Evolutionary conservation across 2,329 filamentous ascomycete genomes (phyloP), one percentile per base, ranked within the genome.

Genomic region (Aspergillus fructus): DNA sequence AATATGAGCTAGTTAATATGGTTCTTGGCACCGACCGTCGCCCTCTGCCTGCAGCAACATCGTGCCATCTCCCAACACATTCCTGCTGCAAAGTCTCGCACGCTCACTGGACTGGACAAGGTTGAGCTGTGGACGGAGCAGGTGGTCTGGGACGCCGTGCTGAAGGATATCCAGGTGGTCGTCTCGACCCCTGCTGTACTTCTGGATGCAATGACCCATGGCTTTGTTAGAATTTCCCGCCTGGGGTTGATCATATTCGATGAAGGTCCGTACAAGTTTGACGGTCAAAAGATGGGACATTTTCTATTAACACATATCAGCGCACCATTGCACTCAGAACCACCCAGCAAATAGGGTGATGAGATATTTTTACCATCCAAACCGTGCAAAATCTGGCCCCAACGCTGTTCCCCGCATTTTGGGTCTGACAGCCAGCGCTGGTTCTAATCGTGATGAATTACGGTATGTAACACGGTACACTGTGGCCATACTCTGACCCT

Each of bases 351-450:
- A 86, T 56, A 82, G 78, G 40, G 88, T 96, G 34, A 93, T 96
- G 89, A 77, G 74, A 27, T 76, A 85, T 30, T 88, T 89, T 63
- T 96, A 96, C 66, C 83, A 85, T 60, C 27, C 72, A 69, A 17
- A 79, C 79, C 50, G 61, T 53, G 0, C 61, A 55, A 62, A 59
- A 12, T 58, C 59, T 2, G 79, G 78, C 0, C 59, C 70, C 0
- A 40, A 59, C 12, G 59, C 64, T n/a, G 67, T 77, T 8, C 92
- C 92, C 0, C 78, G 80, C 19, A 87, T 96, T 27, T 77, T 96
- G 5, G 92, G 91, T 0, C 78, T 96, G 23, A 93, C 89, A 6
- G 92, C 92, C 1, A 96, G 89, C 60, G 91, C 91, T 0, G 82
- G 79, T 55, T 84, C 82, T 1, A 81, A 81, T 15, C 70, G 80